Percentiles rank a stretch among this genome's conserved stretches.
Conservation (phyloP, 129 eudicot species). For the Chrysanthemum lavandulifolium region DNA sequence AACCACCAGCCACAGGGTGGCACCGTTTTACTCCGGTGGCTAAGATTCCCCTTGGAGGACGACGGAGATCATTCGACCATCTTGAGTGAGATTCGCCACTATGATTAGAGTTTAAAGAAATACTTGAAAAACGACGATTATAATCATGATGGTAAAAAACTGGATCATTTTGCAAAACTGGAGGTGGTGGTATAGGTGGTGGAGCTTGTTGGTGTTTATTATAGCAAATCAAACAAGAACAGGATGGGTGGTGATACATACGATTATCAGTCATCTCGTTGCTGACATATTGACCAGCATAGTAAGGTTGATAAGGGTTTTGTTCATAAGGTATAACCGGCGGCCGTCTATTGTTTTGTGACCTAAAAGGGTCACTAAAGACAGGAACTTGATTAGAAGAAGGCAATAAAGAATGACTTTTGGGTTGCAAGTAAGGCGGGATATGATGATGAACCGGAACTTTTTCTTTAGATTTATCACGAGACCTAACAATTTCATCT, state of each 20-base stretch:
- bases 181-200: conserved; percentile 38
- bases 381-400: conserved; percentile 45
- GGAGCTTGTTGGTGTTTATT: conserved; percentile 55
- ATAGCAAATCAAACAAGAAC: conserved; percentile 74
- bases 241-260: conserved; percentile 57
- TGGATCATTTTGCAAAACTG: conserved; percentile 32
- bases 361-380: conserved; percentile 52
- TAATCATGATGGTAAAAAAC: conserved; percentile 44
- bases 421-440: conserved; percentile 40
- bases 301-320: conserved; percentile 46
- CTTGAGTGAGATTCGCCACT: conserved; percentile 36
- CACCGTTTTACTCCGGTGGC: conserved; percentile 51
- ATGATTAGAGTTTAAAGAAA: conserved; percentile 41
- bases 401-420: conserved; percentile 40
- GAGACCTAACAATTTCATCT: conserved; percentile 62
- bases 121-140: conserved; percentile 34
- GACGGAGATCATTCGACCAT: conserved; percentile 57
- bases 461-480: conserved; percentile 54
- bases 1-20: conserved; percentile 77
- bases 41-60: conserved; percentile 52
- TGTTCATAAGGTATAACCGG: conserved; percentile 42
- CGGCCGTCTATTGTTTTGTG: conserved; percentile 48
- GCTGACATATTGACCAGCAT: conserved; percentile 53
- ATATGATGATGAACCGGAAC: conserved; percentile 38
- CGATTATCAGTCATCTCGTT: conserved; percentile 35